A percentile compares a stretch with the other conserved stretches of the same genome.
These are phyloP conservation scores for Fusarium sarcochroum DNA, from an alignment of 2,329 filamentous ascomycete species.

Conservation along the genomic window DNA sequence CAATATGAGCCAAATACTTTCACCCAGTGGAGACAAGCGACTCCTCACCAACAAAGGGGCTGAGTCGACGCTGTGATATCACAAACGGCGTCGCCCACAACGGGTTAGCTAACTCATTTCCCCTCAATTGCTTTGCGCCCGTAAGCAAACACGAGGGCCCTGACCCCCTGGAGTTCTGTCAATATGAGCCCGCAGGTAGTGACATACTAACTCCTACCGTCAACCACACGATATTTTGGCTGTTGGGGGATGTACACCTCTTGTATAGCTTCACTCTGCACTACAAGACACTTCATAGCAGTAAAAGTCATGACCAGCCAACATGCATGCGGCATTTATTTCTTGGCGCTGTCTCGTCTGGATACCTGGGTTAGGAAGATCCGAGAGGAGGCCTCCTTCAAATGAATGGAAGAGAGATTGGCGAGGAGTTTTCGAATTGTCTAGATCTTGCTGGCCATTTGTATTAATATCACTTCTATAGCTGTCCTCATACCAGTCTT, in stretches of 20 bases:
- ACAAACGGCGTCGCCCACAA: slow-evolving; percentile 11
- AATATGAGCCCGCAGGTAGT: slow-evolving; percentile 30
- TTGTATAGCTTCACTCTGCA: slow-evolving; percentile 37
- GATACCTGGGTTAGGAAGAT: slow-evolving; percentile 12
- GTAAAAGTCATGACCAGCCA: neutral
- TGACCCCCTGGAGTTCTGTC: neutral
- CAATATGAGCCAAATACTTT: slow-evolving; percentile 38
- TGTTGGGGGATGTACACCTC: slow-evolving; percentile 29
- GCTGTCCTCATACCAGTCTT: neutral
- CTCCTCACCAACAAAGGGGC: slow-evolving; percentile 8
- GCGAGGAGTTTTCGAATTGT: slow-evolving; percentile 13
- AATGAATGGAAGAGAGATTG: neutral
- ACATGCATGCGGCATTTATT: slow-evolving; percentile 36
- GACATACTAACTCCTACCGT: slow-evolving; percentile 29
- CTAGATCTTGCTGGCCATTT: slow-evolving; percentile 22
- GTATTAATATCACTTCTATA: slow-evolving; percentile 19
- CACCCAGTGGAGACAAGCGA: neutral
- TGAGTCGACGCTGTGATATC: slow-evolving; percentile 35
- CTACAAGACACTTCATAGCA: slow-evolving; percentile 34
- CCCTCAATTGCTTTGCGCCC: slow-evolving; percentile 22
- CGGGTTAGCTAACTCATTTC: slow-evolving; percentile 36
- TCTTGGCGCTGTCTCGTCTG: slow-evolving; percentile 6
- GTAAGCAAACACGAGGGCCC: slow-evolving; percentile 13
- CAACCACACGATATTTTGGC: slow-evolving; percentile 38
- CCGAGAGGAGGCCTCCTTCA: slow-evolving; percentile 33